Base-by-base conservation (phyloP, 2,329 filamentous ascomycete genomes). In the Botryotinia globosa region DNA sequence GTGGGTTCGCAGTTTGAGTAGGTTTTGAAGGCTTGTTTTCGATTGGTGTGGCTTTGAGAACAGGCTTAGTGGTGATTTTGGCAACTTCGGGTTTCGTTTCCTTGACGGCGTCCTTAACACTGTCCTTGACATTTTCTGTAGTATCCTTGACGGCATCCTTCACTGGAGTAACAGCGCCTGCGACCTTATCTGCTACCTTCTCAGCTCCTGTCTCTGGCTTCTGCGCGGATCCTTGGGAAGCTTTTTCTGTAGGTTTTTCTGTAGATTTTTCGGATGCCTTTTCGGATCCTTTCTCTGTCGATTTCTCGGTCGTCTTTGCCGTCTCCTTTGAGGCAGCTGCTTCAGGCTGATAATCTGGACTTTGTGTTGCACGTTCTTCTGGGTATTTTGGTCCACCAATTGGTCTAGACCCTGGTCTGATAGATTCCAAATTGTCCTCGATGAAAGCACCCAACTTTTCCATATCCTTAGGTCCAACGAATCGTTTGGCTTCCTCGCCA, bases 321-420 rank as follows among this genome's bases (percentile, higher is more conserved):
- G 59, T 12, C 34, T 56, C 45, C 34, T 64, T 39, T n/a, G n/a
- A 61, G 22, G 42, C 42, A 39, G 74, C 63, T 68, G 73, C 14
- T 61, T 66, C 70, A 22, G 77, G 74, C 42, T 78, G 73, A 59
- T 73, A 77, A 67, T 79, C 78, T 61, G 75, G 74, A 63, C 74
- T 75, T 54, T 61, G 74, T 20, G 85, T 88, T 20, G 87, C 93
- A 74, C 92, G 92, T 34, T 90, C 86, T 78, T 91, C 86, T 37
- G 95, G 95, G 56, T 97, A 84, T 74, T 88, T 86, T 22, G 77
- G 79, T 29, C 78, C 79, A 65, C 74, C 78, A 76, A 86, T 85
- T 37, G 93, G 92, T 74, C 96, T 88, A 58, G 92, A 93, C 9
- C 94, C 94, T 45, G 96, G 95, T 77, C 91, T 91, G 73, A 92